Evolutionary conservation across 768 basidiomycete genomes (phyloP).

Genomic region (Omphalotus guepiniiformis): DNA sequence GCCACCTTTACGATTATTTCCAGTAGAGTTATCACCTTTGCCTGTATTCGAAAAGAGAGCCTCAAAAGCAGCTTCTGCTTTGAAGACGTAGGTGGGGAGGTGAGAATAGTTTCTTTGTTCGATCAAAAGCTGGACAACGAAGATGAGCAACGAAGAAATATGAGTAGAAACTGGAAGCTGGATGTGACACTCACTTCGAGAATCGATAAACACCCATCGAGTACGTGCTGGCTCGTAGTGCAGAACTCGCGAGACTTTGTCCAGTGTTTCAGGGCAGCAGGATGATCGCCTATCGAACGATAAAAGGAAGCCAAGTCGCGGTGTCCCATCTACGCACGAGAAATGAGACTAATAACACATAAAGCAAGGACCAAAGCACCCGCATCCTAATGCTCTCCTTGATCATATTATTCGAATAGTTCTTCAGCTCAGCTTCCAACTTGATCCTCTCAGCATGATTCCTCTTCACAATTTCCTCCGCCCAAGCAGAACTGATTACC

Average conservation of each 20-base stretch:
- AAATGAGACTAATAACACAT: background rate
- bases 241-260: conserved; percentile 94
- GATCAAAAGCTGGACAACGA: conserved; percentile 58
- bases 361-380: conserved; percentile 9
- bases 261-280: conserved; percentile 71
- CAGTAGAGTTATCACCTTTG: conserved; percentile 18
- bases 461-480: conserved; percentile 59
- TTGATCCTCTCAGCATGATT: conserved; percentile 75
- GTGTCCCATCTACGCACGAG: conserved; percentile 71
- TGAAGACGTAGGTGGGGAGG: conserved; percentile 89
- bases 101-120: conserved; percentile 86
- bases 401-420: conserved; percentile 94
- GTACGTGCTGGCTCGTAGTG: conserved; percentile 84
- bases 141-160: conserved; percentile 2
- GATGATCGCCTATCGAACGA: conserved; percentile 67
- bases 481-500: conserved; percentile 64
- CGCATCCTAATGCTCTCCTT: conserved; percentile 94
- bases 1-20: conserved; percentile 13
- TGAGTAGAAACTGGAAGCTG: background rate
- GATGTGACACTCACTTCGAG: conserved; percentile 52
- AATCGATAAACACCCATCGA: conserved; percentile 87
- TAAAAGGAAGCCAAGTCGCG: conserved; percentile 83
- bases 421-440: conserved; percentile 92
- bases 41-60: conserved; percentile 36
- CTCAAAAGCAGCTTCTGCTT: conserved; percentile 90